Evolutionary conservation across 495 filamentous ascomycete species (phyloP).

Genomic region (Podospora didyma): DNA sequence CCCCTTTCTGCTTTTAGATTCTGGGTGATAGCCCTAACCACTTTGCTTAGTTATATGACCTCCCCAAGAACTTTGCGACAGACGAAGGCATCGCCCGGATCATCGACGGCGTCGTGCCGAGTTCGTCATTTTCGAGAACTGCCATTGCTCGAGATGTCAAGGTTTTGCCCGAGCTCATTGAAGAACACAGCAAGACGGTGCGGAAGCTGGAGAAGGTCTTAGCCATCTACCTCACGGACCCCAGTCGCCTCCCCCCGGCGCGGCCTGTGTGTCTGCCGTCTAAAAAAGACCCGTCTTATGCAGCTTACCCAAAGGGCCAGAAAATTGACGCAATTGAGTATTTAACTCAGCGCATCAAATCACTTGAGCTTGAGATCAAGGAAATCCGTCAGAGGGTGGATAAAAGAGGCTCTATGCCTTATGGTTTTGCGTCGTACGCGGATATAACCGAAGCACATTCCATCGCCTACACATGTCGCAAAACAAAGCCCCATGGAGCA

Average conservation of each 20-base stretch:
- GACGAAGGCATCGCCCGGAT: slow-evolving; percentile 85
- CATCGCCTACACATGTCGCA: slow-evolving; percentile 75
- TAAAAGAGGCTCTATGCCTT: slow-evolving; percentile 80
- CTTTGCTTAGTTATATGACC: slow-evolving; percentile 66
- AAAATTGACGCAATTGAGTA: slow-evolving; percentile 95
- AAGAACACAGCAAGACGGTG: slow-evolving; percentile 77
- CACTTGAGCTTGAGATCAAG: slow-evolving; percentile 79
- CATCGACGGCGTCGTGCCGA: slow-evolving; percentile 70
- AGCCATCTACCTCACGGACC: slow-evolving; percentile 86
- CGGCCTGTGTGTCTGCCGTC: slow-evolving; percentile 76
- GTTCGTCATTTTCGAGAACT: slow-evolving; percentile 69
- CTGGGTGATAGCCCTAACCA: slow-evolving; percentile 17
- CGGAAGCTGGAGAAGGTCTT: slow-evolving; percentile 75
- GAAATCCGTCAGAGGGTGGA: slow-evolving; percentile 78
- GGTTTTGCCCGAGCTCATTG: slow-evolving; percentile 76
- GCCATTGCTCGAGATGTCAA: slow-evolving; percentile 90
- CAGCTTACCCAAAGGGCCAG: slow-evolving; percentile 56
- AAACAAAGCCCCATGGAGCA: slow-evolving; percentile 77
- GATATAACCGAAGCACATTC: slow-evolving; percentile 83
- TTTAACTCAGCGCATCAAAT: slow-evolving; percentile 75
- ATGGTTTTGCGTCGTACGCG: slow-evolving; percentile 91
- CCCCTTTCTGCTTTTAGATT: not conserved
- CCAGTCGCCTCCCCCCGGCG: slow-evolving; percentile 71
- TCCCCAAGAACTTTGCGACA: slow-evolving; percentile 65
- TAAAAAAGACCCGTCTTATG: slow-evolving; percentile 60